Evolutionary conservation across 371 early-diverging fungal species (phyloP).

Genomic region (Mucor saturninus): DNA sequence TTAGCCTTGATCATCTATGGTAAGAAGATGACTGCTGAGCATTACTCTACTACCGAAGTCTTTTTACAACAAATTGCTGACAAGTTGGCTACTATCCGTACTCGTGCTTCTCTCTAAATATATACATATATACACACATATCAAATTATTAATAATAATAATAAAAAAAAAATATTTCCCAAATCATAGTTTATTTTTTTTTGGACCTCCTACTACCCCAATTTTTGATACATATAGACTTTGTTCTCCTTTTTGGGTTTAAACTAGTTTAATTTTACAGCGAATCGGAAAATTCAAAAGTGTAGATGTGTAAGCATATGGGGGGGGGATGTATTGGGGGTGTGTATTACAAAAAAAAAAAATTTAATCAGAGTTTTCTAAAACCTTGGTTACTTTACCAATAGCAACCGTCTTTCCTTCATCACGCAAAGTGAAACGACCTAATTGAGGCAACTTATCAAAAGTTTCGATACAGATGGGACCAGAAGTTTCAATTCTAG

Average conservation of each 20-base stretch:
- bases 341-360: background rate
- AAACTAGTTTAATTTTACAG: no score
- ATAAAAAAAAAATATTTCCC: background rate
- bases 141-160: background rate
- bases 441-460: slow-evolving; percentile 89
- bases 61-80: slow-evolving; percentile 79
- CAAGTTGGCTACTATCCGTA: slow-evolving; percentile 65
- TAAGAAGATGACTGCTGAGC: slow-evolving; percentile 67
- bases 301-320: background rate
- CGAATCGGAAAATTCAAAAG: no score
- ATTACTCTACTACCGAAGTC: slow-evolving; percentile 82
- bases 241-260: no score
- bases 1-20: slow-evolving; percentile 94
- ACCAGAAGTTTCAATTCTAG: slow-evolving; percentile 75
- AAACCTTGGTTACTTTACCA: slow-evolving; percentile 89
- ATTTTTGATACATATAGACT: no score
- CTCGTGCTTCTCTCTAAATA: slow-evolving; percentile 32
- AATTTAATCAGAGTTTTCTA: slow-evolving; percentile 33
- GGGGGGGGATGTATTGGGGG: no score
- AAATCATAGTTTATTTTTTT: no score
- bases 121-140: background rate
- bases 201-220: no score
- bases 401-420: slow-evolving; percentile 96
- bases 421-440: slow-evolving; percentile 96
- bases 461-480: slow-evolving; percentile 90